Conservation (phyloP, 2,329 filamentous ascomycete genomes). For the Cladorrhinum sp. region DNA sequence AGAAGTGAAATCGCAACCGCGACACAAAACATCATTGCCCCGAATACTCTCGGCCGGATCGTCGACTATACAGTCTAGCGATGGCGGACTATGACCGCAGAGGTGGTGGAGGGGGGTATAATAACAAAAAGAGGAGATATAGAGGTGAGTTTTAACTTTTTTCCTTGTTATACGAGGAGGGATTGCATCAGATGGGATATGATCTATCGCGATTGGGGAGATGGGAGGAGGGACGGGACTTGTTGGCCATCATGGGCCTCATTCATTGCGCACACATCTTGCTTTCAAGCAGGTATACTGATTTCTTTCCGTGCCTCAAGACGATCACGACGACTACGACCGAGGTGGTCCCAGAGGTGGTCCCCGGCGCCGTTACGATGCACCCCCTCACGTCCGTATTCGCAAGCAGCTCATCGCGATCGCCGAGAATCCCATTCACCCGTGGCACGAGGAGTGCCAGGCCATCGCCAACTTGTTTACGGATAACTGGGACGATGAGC, state of each 20-base stretch:
- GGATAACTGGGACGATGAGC: constrained; percentile 82
- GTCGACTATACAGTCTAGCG: too few relatives aligned
- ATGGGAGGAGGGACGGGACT: background rate
- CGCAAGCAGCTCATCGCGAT: constrained; percentile 76
- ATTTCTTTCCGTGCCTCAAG: constrained; percentile 17
- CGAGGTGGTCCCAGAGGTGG: constrained; percentile 69
- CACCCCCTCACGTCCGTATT: constrained; percentile 65
- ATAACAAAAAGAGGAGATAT: constrained; percentile 73
- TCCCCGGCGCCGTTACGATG: constrained; percentile 62
- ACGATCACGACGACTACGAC: constrained; percentile 76
- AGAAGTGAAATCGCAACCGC: too few relatives aligned
- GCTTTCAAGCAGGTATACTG: background rate
- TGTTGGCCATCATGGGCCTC: background rate
- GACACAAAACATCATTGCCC: too few relatives aligned
- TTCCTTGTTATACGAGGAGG: background rate
- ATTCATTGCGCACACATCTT: background rate
- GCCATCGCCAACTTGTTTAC: constrained; percentile 72
- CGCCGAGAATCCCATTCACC: constrained; percentile 75
- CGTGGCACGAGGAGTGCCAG: constrained; percentile 74
- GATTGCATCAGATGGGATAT: background rate
- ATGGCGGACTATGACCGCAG: constrained; percentile 60
- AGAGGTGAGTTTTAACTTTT: constrained; percentile 63
- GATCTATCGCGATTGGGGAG: background rate
- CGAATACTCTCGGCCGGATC: too few relatives aligned
- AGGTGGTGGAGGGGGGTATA: constrained; percentile 47